Evolutionary conservation across 2,329 filamentous ascomycete species (phyloP).

Genomic region (Arthrinium phaeospermum): DNA sequence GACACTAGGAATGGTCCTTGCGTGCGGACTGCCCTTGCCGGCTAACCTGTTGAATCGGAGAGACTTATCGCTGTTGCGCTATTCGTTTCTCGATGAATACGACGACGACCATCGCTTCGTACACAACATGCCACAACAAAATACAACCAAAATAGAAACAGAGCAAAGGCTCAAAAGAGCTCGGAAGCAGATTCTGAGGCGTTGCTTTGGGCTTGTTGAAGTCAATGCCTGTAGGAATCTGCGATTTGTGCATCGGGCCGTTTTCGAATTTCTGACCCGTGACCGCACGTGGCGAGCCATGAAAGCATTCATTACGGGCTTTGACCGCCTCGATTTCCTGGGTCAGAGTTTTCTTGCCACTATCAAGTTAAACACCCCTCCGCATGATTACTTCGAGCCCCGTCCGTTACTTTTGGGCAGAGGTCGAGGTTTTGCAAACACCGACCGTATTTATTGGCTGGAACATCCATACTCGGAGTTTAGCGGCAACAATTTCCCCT

Average conservation of each 20-base stretch:
- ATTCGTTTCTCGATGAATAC: not conserved
- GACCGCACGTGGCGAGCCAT: not conserved
- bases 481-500: too few relatives aligned
- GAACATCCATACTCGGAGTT: too few relatives aligned
- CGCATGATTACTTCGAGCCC: not conserved
- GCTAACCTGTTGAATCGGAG: too few relatives aligned
- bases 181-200: not conserved
- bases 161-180: not conserved
- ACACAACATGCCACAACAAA: not conserved
- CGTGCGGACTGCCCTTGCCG: too few relatives aligned
- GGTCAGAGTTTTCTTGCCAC: not conserved
- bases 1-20: not conserved
- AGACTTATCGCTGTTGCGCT: not conserved
- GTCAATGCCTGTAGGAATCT: not conserved
- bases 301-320: not conserved
- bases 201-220: not conserved
- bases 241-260: not conserved
- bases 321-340: not conserved
- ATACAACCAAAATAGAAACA: fast-evolving
- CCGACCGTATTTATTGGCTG: too few relatives aligned
- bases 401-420: too few relatives aligned
- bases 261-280: not conserved
- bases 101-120: not conserved
- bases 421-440: too few relatives aligned
- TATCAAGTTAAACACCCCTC: not conserved